These are phyloP conservation scores for Handroanthus guayacan DNA, from an alignment of 257 asterid species.

Conservation along the genomic window DNA sequence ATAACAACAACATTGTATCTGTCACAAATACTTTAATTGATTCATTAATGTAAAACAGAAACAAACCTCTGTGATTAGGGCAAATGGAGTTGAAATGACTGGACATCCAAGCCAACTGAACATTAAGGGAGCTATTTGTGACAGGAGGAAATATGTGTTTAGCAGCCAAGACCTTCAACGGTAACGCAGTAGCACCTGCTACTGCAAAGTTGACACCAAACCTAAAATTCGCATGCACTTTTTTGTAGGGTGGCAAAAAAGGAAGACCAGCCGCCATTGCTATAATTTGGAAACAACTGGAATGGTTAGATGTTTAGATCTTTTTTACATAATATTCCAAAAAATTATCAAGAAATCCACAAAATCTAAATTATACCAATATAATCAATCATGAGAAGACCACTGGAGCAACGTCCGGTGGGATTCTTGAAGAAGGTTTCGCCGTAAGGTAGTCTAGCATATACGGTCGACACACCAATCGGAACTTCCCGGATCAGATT, in stretches of 20 bases:
- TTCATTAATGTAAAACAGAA: not conserved
- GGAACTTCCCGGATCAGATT: not conserved
- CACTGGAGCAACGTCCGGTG: not conserved
- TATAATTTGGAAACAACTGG: not conserved
- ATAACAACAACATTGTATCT: not conserved
- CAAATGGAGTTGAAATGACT: conserved; percentile 36
- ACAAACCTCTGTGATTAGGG: not conserved
- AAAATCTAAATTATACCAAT: not conserved
- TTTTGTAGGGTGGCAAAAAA: conserved; percentile 17
- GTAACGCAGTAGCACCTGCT: conserved; percentile 43
- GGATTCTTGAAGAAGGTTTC: not conserved
- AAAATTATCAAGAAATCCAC: too few species aligned
- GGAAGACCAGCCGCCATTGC: conserved; percentile 17
- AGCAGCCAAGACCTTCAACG: conserved; percentile 10
- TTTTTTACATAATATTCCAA: too few species aligned
- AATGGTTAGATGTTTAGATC: too few species aligned
- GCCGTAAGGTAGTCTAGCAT: not conserved
- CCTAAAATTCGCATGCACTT: not conserved
- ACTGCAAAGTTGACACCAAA: conserved; percentile 38
- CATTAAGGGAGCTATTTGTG: conserved; percentile 34
- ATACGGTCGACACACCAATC: not conserved
- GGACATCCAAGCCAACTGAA: conserved; percentile 42
- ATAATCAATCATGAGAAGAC: not conserved
- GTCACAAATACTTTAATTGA: not conserved
- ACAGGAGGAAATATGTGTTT: conserved; percentile 11